These are phyloP conservation scores for Musa balbisiana DNA, from an alignment of 202 grass and related monocot genomes.

Conservation along the genomic window DNA sequence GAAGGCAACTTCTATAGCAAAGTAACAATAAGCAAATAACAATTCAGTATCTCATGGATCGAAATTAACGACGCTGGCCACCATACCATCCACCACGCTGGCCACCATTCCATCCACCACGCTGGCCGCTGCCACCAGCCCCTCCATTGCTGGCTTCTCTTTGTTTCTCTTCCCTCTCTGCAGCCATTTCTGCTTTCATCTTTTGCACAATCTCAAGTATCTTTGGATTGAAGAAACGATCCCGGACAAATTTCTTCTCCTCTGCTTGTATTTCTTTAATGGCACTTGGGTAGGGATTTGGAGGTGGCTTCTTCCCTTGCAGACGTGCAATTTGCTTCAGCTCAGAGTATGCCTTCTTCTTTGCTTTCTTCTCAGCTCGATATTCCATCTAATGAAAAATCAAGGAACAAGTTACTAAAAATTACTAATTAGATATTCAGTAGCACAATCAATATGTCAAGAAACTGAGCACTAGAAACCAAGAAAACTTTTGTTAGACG, in stretches of 20 bases:
- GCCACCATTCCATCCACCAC: constrained; percentile 5
- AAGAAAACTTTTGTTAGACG: background rate
- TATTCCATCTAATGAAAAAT: constrained; percentile 65
- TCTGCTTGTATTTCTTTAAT: constrained; percentile 80
- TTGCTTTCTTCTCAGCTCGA: constrained; percentile 57
- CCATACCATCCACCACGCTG: constrained; percentile 8
- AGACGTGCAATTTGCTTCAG: constrained; percentile 48
- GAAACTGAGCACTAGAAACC: background rate
- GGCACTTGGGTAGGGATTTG: constrained; percentile 71
- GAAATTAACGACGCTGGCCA: background rate
- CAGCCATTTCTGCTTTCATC: constrained; percentile 57
- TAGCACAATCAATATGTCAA: background rate
- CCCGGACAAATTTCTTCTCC: constrained; percentile 65
- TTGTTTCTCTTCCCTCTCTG: constrained; percentile 28
- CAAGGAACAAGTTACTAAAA: background rate
- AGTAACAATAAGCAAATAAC: background rate
- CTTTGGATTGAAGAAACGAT: constrained; percentile 62
- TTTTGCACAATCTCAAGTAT: constrained; percentile 65
- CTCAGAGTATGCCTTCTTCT: constrained; percentile 73
- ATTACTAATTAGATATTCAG: background rate
- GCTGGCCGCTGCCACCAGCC: constrained; percentile 3
- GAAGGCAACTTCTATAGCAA: background rate
- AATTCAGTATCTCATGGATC: background rate
- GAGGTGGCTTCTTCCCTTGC: constrained; percentile 56
- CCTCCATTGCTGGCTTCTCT: constrained; percentile 13